phyloP scores from a whole-genome alignment of 2,329 filamentous ascomycete genomes.

The Calonectria fujianensis region DNA sequence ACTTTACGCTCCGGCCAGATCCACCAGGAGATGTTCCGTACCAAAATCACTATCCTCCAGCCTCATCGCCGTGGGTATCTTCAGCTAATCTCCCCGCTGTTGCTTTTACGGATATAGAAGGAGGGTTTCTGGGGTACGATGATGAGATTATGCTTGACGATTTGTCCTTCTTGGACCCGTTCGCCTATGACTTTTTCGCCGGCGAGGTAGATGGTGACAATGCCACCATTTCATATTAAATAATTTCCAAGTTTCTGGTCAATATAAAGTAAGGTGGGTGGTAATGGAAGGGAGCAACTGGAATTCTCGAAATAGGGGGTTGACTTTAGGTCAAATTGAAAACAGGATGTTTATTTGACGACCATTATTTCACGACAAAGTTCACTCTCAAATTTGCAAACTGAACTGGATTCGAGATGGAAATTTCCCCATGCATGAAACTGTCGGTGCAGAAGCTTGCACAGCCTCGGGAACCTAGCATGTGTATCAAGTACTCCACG shows the following conservation, averaged over 20 bases:
- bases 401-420: too few species aligned
- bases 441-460: neutral
- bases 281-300: neutral
- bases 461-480: too few species aligned
- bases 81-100: neutral
- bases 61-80: neutral
- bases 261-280: neutral
- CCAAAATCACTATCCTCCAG: neutral
- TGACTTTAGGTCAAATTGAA: too few species aligned
- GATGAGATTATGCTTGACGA: neutral
- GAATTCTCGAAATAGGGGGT: too few species aligned
- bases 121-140: neutral
- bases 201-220: neutral
- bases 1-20: neutral
- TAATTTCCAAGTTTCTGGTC: neutral
- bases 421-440: too few species aligned
- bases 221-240: neutral
- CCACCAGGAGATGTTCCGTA: neutral
- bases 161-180: slow-evolving; percentile 14
- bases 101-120: neutral
- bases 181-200: slow-evolving; percentile 1
- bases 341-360: too few species aligned
- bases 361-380: too few species aligned
- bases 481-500: too few species aligned
- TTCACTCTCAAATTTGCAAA: too few species aligned